Percentiles rank a stretch among this genome's conserved stretches.
Evolutionary conservation across 768 basidiomycete species (phyloP).

Genomic region (Agaricus blazei): DNA sequence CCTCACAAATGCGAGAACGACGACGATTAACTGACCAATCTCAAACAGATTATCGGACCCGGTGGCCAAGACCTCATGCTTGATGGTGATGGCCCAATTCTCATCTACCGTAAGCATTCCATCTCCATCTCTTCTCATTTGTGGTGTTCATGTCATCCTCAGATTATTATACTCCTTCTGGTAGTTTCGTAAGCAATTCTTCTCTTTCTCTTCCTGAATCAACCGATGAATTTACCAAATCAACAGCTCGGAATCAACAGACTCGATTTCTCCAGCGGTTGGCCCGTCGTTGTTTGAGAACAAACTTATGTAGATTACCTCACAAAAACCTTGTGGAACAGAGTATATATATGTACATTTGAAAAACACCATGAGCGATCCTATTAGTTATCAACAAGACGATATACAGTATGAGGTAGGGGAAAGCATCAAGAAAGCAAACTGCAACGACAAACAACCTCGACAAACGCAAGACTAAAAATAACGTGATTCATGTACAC

Average conservation of each 20-base stretch:
- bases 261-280: constrained; percentile 44
- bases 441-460: background rate
- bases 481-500: no score
- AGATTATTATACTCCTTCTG: constrained; percentile 49
- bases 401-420: no score
- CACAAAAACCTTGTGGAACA: background rate
- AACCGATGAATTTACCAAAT: background rate
- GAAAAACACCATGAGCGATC: no score
- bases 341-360: background rate
- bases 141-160: no score
- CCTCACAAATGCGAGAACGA: background rate
- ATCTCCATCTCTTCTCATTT: background rate
- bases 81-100: constrained; percentile 39
- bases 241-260: constrained; percentile 39
- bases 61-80: constrained; percentile 48
- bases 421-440: no score
- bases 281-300: constrained; percentile 31
- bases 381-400: no score
- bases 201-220: background rate
- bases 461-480: background rate
- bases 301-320: background rate
- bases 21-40: background rate
- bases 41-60: constrained; percentile 40
- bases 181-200: constrained; percentile 32
- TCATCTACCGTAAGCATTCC: constrained; percentile 43